phyloP scores from a whole-genome alignment of 331 rosid genomes.

The Erythrophleum ivorense region DNA sequence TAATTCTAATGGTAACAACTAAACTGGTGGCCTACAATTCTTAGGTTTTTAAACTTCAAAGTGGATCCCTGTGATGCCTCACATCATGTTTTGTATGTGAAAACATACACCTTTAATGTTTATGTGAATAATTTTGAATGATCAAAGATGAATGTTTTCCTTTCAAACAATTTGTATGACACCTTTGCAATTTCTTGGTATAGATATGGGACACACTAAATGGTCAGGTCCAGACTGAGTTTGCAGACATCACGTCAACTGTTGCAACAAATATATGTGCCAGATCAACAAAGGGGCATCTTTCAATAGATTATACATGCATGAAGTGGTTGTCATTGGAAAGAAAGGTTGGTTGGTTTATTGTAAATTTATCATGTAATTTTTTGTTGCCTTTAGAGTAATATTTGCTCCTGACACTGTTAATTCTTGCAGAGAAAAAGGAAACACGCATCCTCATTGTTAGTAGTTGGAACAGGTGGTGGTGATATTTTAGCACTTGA shows the following conservation, averaged over 20 bases:
- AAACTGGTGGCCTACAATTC: neutral
- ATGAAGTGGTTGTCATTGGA: slow-evolving; percentile 84
- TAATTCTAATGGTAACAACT: neutral
- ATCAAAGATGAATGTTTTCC: neutral
- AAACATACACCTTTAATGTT: neutral
- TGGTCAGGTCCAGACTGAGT: slow-evolving; percentile 90
- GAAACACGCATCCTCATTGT: slow-evolving; percentile 68
- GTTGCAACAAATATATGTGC: slow-evolving; percentile 53
- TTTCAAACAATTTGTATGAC: slow-evolving; percentile 8
- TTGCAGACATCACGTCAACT: slow-evolving; percentile 68
- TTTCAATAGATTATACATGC: slow-evolving; percentile 92
- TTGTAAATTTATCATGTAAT: neutral
- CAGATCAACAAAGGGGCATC: slow-evolving; percentile 70
- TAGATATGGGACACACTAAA: slow-evolving; percentile 90
- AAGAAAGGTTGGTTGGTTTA: slow-evolving; percentile 57
- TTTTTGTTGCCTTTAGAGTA: neutral
- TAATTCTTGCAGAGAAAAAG: slow-evolving; percentile 70
- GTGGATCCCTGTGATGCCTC: neutral
- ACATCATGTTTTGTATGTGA: neutral
- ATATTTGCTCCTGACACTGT: slow-evolving; percentile 16
- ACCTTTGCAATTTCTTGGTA: slow-evolving; percentile 20
- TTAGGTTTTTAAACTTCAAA: neutral
- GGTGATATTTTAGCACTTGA: slow-evolving; percentile 89
- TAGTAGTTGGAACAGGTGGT: slow-evolving; percentile 89
- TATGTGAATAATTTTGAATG: slow-evolving; percentile 1